Conservation (phyloP, 2,329 filamentous ascomycete species). For the Aspergillus unguis region DNA sequence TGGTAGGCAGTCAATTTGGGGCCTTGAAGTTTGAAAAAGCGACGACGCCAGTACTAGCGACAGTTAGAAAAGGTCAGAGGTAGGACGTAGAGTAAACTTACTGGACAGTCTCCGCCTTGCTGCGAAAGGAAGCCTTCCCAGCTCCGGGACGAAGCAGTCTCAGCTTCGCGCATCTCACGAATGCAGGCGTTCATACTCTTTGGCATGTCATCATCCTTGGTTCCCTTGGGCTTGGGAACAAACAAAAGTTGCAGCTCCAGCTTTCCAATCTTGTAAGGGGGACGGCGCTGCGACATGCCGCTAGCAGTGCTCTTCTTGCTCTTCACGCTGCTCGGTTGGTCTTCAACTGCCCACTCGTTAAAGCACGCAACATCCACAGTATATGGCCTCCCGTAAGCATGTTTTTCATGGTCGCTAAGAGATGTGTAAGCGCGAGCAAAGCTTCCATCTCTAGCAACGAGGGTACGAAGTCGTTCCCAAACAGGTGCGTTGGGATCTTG, state of each 20-base stretch:
- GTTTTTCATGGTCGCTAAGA: conserved; percentile 84
- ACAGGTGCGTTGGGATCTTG: conserved; percentile 54
- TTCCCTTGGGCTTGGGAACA: conserved; percentile 84
- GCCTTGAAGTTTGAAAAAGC: conserved; percentile 92
- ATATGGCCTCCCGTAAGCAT: conserved; percentile 83
- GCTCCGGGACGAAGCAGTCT: conserved; percentile 70
- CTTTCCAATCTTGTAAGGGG: conserved; percentile 96
- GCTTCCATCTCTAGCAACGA: conserved; percentile 87
- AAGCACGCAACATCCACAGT: conserved; percentile 90
- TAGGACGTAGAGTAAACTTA: conserved; percentile 53
- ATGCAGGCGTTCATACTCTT: conserved; percentile 99
- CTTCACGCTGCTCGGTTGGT: conserved; percentile 81
- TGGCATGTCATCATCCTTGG: conserved; percentile 92
- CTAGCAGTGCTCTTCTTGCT: conserved; percentile 74
- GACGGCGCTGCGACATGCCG: conserved; percentile 60
- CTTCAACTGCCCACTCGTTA: conserved; percentile 97
- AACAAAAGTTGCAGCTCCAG: conserved; percentile 91
- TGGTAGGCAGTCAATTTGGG: conserved; percentile 93
- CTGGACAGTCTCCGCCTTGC: conserved; percentile 94
- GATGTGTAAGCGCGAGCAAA: conserved; percentile 93
- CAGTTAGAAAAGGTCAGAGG: conserved; percentile 8
- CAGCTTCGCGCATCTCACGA: conserved; percentile 85
- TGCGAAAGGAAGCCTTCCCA: conserved; percentile 92
- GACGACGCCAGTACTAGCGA: conserved; percentile 86
- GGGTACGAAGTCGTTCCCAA: conserved; percentile 81